Evolutionary conservation across 2,329 filamentous ascomycete species (phyloP).

Genomic region (Colletotrichum shisoi): DNA sequence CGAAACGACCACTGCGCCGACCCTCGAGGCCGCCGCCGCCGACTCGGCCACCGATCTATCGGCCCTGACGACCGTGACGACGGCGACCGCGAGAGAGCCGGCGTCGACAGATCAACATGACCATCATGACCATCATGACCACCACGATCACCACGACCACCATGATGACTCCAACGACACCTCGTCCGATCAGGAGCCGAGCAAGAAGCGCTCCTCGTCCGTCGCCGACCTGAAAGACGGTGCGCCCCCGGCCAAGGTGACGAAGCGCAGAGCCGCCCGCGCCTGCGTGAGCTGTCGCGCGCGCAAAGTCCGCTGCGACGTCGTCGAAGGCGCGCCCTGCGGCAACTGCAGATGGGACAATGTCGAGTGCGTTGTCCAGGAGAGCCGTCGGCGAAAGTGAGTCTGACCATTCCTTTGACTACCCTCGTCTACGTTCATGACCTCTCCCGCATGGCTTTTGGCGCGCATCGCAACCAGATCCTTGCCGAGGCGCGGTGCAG

Average conservation of each 20-base stretch:
- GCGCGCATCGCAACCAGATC: background rate
- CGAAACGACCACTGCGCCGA: constrained; percentile 20
- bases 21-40: constrained; percentile 20
- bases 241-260: constrained; percentile 56
- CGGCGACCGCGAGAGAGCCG: constrained; percentile 15
- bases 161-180: constrained; percentile 33
- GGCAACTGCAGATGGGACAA: constrained; percentile 86
- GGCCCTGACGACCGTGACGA: constrained; percentile 25
- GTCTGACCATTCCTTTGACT: constrained; percentile 49
- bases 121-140: constrained; percentile 26
- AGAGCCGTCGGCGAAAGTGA: constrained; percentile 87
- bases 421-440: background rate
- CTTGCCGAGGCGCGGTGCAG: background rate
- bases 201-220: constrained; percentile 39
- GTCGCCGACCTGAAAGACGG: constrained; percentile 36
- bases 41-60: constrained; percentile 29
- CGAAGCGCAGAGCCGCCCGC: constrained; percentile 86
- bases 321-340: constrained; percentile 86
- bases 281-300: constrained; percentile 89
- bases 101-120: constrained; percentile 15
- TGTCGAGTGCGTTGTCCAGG: constrained; percentile 77
- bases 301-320: constrained; percentile 92
- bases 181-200: constrained; percentile 32
- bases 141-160: constrained; percentile 16
- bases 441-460: background rate